phyloP scores from a whole-genome alignment of 164 flowering plant genomes.

The Dillenia suffruticosa region DNA sequence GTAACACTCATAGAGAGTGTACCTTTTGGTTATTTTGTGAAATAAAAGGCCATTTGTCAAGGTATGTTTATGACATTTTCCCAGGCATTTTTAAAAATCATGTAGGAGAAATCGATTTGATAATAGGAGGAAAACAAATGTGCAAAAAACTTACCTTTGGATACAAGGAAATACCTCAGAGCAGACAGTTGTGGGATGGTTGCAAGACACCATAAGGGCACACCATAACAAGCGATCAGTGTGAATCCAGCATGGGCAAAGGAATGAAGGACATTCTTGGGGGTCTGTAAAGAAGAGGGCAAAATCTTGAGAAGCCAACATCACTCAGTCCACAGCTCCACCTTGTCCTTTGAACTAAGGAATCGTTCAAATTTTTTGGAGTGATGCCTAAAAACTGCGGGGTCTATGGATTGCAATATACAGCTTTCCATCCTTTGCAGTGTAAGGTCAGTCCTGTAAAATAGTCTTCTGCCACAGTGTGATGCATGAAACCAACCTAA shows the following conservation, averaged over 20 bases:
- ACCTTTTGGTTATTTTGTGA: too few relatives aligned
- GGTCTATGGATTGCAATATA: too few relatives aligned
- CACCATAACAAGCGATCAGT: too few relatives aligned
- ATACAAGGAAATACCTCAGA: conserved; percentile 20
- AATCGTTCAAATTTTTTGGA: too few relatives aligned
- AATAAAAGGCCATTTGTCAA: too few relatives aligned
- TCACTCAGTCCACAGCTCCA: conserved; percentile 30
- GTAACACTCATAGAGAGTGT: too few relatives aligned
- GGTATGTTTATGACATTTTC: too few relatives aligned
- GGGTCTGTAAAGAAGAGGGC: conserved; percentile 17
- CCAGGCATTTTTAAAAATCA: neutral
- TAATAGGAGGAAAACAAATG: neutral
- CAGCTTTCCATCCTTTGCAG: too few relatives aligned
- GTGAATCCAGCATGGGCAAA: conserved; percentile 7
- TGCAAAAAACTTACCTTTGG: conserved; percentile 20
- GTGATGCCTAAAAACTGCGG: too few relatives aligned
- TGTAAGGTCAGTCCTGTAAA: too few relatives aligned
- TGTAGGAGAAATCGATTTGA: neutral
- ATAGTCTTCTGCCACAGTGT: too few relatives aligned
- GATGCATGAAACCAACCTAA: too few relatives aligned
- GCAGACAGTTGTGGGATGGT: conserved; percentile 23
- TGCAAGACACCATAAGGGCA: conserved; percentile 13
- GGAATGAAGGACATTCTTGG: conserved; percentile 23
- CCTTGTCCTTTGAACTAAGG: conserved; percentile 24
- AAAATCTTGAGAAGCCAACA: conserved; percentile 20